A percentile compares a stretch with the other conserved stretches of the same genome.
These are phyloP conservation scores for Ustilaginoidea virens DNA, from an alignment of 2,329 filamentous ascomycete genomes.

Conservation along the genomic window DNA sequence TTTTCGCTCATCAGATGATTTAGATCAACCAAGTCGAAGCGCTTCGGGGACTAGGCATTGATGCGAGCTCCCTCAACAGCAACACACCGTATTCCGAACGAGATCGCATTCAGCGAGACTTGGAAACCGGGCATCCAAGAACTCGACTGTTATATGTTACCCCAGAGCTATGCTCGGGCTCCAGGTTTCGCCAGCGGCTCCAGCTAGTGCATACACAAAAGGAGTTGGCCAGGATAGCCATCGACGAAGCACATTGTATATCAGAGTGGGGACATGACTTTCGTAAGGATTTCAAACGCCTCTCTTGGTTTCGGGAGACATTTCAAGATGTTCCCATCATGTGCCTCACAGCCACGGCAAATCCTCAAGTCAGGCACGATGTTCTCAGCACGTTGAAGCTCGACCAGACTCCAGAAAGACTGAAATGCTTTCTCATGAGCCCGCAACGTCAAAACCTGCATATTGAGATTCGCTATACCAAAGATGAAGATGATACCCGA, in stretches of 20 bases:
- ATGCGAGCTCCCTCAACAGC: slow-evolving; percentile 77
- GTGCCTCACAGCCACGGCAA: slow-evolving; percentile 85
- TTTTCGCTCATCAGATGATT: background rate
- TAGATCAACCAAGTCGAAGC: slow-evolving; percentile 86
- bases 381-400: slow-evolving; percentile 63
- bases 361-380: slow-evolving; percentile 63
- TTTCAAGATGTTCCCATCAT: slow-evolving; percentile 83
- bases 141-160: slow-evolving; percentile 85
- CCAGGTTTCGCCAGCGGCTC: slow-evolving; percentile 62
- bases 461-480: slow-evolving; percentile 75
- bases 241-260: slow-evolving; percentile 94
- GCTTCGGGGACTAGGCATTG: slow-evolving; percentile 56
- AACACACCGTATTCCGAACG: slow-evolving; percentile 53
- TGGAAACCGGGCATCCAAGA: slow-evolving; percentile 73
- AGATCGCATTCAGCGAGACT: slow-evolving; percentile 57
- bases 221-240: slow-evolving; percentile 74
- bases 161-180: slow-evolving; percentile 68
- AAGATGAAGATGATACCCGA: slow-evolving; percentile 56
- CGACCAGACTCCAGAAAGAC: slow-evolving; percentile 35
- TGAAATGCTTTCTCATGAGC: slow-evolving; percentile 68
- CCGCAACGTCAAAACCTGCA: slow-evolving; percentile 77
- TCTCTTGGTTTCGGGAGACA: slow-evolving; percentile 70
- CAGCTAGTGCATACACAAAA: slow-evolving; percentile 60
- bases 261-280: slow-evolving; percentile 98
- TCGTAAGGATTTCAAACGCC: slow-evolving; percentile 74